A percentile compares a stretch with the other conserved stretches of the same genome.
Evolutionary conservation across 345 rosid genomes (phyloP).

Genomic region (Sonneratia caseolaris): DNA sequence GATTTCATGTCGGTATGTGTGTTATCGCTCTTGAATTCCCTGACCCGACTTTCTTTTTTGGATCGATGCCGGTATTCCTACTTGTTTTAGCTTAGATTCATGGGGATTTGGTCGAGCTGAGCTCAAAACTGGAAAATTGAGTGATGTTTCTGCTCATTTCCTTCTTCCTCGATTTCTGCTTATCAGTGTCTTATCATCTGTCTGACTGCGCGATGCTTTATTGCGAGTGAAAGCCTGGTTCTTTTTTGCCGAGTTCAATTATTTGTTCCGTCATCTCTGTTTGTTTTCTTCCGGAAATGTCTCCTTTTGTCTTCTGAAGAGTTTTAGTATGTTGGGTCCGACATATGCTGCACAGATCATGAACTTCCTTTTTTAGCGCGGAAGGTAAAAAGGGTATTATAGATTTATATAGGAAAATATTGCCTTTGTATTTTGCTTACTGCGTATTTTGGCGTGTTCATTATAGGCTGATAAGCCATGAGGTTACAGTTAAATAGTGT

Average conservation of each 20-base stretch:
- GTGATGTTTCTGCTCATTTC: neutral
- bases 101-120: neutral
- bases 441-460: neutral
- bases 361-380: neutral
- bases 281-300: too few species aligned
- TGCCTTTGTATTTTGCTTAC: neutral
- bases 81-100: neutral
- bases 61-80: neutral
- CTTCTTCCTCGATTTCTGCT: neutral
- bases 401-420: neutral
- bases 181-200: neutral
- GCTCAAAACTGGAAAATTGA: neutral
- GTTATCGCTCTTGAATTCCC: neutral
- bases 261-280: neutral
- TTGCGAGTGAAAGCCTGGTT: neutral
- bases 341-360: too few species aligned
- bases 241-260: neutral
- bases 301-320: neutral
- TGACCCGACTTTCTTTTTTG: neutral
- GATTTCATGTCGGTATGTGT: conserved; percentile 16
- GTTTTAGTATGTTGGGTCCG: neutral
- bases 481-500: neutral
- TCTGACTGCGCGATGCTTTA: neutral
- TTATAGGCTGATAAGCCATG: neutral
- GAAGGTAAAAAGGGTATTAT: neutral